Conservation (phyloP, 2,329 filamentous ascomycete species). For the Neurospora sp. region DNA sequence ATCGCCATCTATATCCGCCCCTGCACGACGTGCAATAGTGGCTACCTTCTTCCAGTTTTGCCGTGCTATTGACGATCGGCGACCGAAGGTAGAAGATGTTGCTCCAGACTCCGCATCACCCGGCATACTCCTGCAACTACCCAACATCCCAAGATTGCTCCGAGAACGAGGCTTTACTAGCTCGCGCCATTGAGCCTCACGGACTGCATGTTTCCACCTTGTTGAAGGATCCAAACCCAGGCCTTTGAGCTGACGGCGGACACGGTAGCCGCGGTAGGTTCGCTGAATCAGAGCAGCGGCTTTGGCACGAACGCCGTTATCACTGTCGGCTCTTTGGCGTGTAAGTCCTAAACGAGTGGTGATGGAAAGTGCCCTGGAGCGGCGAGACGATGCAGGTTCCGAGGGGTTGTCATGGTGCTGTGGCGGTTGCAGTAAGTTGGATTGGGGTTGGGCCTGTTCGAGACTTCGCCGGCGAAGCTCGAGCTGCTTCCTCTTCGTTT, state of each 20-base stretch:
- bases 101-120: not conserved
- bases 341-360: slow-evolving; percentile 3
- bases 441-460: not conserved
- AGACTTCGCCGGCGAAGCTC: slow-evolving; percentile 11
- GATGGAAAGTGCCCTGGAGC: slow-evolving; percentile 2
- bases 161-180: slow-evolving; percentile 35
- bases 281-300: slow-evolving; percentile 54
- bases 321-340: slow-evolving; percentile 3
- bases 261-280: slow-evolving; percentile 68
- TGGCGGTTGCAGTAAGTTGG: not conserved
- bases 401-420: not conserved
- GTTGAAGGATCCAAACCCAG: slow-evolving; percentile 58
- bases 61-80: slow-evolving; percentile 33
- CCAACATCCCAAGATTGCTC: slow-evolving; percentile 15
- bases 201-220: slow-evolving; percentile 59
- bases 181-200: slow-evolving; percentile 45
- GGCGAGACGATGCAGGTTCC: not conserved
- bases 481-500: slow-evolving; percentile 15
- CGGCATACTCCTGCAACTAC: not conserved
- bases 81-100: not conserved
- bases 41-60: slow-evolving; percentile 69
- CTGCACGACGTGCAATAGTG: slow-evolving; percentile 60
- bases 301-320: slow-evolving; percentile 22
- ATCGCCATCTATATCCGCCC: slow-evolving; percentile 47
- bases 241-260: slow-evolving; percentile 60